phyloP scores from a whole-genome alignment of 805 yeast genomes.

The Zygotorulaspora chibaensis region DNA sequence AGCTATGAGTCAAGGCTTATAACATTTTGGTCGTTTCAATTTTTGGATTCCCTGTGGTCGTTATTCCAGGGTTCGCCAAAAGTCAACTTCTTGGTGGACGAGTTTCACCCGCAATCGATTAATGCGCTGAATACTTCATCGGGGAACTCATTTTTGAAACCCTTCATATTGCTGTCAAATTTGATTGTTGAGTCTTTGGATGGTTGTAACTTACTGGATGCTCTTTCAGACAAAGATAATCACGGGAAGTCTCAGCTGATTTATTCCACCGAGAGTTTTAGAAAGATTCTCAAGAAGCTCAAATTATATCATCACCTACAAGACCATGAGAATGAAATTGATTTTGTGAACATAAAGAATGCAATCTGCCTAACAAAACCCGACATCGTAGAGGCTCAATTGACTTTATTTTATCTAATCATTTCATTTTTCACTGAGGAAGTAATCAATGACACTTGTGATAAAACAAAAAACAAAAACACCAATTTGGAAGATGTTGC shows the following conservation, averaged over 20 bases:
- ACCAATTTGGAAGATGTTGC: constrained; percentile 21
- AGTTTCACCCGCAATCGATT: constrained; percentile 26
- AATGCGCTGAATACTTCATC: constrained; percentile 17
- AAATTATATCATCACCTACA: constrained; percentile 26
- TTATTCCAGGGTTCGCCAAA: constrained; percentile 29
- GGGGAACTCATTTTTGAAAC: constrained; percentile 22
- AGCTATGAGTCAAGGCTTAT: constrained; percentile 15
- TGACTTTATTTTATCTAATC: constrained; percentile 28
- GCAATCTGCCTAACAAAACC: constrained; percentile 17
- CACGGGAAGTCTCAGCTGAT: constrained; percentile 16
- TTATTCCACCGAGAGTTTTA: constrained; percentile 21
- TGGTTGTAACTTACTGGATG: constrained; percentile 25
- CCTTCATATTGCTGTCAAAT: constrained; percentile 21
- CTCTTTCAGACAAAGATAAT: constrained; percentile 9
- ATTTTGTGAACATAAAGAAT: background rate
- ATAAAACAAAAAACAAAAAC: background rate
- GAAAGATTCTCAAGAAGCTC: constrained; percentile 20
- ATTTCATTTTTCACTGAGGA: constrained; percentile 14
- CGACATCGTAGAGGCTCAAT: constrained; percentile 28
- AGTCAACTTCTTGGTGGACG: constrained; percentile 25
- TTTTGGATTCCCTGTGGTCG: constrained; percentile 32
- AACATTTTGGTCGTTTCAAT: constrained; percentile 30
- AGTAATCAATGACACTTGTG: constrained; percentile 1
- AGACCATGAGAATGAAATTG: constrained; percentile 22
- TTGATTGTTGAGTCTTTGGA: constrained; percentile 21